These are phyloP conservation scores for Polyplosphaeria fusca DNA, from an alignment of 495 filamentous ascomycete genomes.

Conservation along the genomic window DNA sequence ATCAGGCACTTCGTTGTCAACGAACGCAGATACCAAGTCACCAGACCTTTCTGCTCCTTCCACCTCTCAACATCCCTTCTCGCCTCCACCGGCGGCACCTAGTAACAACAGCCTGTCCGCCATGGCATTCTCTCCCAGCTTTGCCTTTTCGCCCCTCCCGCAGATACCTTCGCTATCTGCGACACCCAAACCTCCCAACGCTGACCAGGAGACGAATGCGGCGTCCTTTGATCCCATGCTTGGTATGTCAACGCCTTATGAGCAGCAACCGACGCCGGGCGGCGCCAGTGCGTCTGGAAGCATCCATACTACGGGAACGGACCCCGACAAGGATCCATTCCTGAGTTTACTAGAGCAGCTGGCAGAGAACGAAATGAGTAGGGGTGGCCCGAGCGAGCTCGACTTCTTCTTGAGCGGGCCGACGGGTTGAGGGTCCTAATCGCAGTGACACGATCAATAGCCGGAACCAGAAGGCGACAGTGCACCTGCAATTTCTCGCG, in stretches of 20 bases:
- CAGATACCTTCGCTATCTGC: slow-evolving; percentile 6
- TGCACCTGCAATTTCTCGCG: too few relatives aligned
- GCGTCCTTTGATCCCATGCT: slow-evolving; percentile 57
- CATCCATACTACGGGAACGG: slow-evolving; percentile 32
- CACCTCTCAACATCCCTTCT: slow-evolving; percentile 13
- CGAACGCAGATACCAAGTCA: background rate
- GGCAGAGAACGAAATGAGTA: slow-evolving; percentile 65
- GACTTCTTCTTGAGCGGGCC: slow-evolving; percentile 59
- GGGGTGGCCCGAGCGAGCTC: slow-evolving; percentile 62
- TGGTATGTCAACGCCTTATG: slow-evolving; percentile 41
- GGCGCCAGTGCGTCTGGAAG: slow-evolving; percentile 36
- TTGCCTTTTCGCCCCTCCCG: slow-evolving; percentile 45
- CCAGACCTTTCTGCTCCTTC: background rate
- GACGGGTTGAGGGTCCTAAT: background rate
- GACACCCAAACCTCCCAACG: slow-evolving; percentile 9
- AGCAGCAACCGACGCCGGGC: slow-evolving; percentile 38
- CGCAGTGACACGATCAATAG: too few relatives aligned
- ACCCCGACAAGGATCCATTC: slow-evolving; percentile 71
- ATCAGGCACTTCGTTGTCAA: background rate
- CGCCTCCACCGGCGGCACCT: slow-evolving; percentile 9
- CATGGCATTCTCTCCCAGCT: slow-evolving; percentile 33
- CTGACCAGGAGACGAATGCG: background rate
- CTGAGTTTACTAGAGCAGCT: slow-evolving; percentile 74
- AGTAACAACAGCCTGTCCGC: slow-evolving; percentile 1
- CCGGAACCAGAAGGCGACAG: too few relatives aligned